These are phyloP conservation scores for Plasmodium blacklocki DNA, from an alignment of 169 alveolate species.

Conservation along the genomic window DNA sequence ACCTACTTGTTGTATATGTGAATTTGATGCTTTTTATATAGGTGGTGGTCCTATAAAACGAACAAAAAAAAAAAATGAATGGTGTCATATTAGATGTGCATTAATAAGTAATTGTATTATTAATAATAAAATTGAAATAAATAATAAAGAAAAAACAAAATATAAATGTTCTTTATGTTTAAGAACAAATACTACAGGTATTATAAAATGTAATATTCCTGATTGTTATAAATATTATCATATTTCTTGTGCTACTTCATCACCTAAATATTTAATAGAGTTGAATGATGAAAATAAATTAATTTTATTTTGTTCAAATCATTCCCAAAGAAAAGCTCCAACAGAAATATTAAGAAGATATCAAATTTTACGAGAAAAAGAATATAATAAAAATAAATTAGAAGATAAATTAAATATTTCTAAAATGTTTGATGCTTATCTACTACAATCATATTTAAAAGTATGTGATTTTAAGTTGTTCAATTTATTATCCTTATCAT, in stretches of 20 bases:
- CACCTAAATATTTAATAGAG: constrained; percentile 80
- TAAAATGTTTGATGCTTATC: constrained; percentile 67
- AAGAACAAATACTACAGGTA: constrained; percentile 76
- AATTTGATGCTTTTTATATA: constrained; percentile 83
- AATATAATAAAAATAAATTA: constrained; percentile 77
- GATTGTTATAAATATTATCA: constrained; percentile 85
- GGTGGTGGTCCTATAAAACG: constrained; percentile 88
- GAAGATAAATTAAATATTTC: constrained; percentile 62
- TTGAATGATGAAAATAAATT: constrained; percentile 82
- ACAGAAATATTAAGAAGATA: constrained; percentile 85
- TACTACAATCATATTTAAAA: constrained; percentile 58
- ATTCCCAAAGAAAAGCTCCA: constrained; percentile 85
- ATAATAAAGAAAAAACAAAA: constrained; percentile 73
- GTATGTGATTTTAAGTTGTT: constrained; percentile 57
- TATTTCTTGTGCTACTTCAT: constrained; percentile 87
- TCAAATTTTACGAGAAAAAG: constrained; percentile 80
- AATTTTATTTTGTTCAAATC: constrained; percentile 84
- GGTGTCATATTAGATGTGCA: constrained; percentile 88
- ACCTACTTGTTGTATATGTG: constrained; percentile 85
- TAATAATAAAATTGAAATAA: constrained; percentile 77
- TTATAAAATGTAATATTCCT: constrained; percentile 83
- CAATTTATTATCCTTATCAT: constrained; percentile 53
- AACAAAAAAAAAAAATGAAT: constrained; percentile 81
- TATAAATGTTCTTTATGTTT: constrained; percentile 82
- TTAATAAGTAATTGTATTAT: constrained; percentile 55